phyloP scores from a whole-genome alignment of 805 yeast species.

The Nakazawaea populi region DNA sequence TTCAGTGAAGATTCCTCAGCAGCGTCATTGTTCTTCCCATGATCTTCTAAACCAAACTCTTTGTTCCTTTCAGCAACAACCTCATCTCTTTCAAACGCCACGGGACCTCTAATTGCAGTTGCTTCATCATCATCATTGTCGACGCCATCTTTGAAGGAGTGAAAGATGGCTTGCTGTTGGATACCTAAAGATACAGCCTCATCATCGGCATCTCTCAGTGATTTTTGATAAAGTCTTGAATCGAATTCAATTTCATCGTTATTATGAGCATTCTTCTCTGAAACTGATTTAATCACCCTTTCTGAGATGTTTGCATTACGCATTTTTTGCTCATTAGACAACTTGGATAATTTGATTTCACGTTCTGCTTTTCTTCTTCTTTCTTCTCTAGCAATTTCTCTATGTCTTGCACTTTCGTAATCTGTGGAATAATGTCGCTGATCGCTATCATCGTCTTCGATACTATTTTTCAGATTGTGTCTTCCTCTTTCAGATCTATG shows the following conservation, averaged over 20 bases:
- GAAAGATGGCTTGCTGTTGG: no score
- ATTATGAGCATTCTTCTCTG: slow-evolving; percentile 7
- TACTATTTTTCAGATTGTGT: no score
- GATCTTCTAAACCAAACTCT: background rate
- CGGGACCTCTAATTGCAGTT: slow-evolving; percentile 31
- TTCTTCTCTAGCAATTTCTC: slow-evolving; percentile 35
- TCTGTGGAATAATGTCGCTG: slow-evolving; percentile 10
- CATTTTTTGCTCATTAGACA: slow-evolving; percentile 39
- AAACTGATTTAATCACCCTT: slow-evolving; percentile 27
- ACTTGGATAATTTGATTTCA: slow-evolving; percentile 35
- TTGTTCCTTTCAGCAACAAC: slow-evolving; percentile 10
- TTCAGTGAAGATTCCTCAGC: background rate
- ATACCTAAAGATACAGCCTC: no score
- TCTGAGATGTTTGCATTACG: slow-evolving; percentile 47
- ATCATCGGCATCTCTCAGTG: slow-evolving; percentile 11
- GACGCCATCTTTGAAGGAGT: slow-evolving; percentile 13
- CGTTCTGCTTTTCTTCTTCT: slow-evolving; percentile 41
- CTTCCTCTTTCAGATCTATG: slow-evolving; percentile 15
- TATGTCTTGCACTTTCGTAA: slow-evolving; percentile 21
- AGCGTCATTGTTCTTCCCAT: background rate
- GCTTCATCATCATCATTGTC: slow-evolving; percentile 5
- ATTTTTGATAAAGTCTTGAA: slow-evolving; percentile 47
- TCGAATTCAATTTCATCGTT: slow-evolving; percentile 37
- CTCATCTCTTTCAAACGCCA: slow-evolving; percentile 32
- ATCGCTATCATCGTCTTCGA: slow-evolving; percentile 6